phyloP scores from a whole-genome alignment of 2,329 filamentous ascomycete genomes.

The Paraphaeosphaeria minitans region DNA sequence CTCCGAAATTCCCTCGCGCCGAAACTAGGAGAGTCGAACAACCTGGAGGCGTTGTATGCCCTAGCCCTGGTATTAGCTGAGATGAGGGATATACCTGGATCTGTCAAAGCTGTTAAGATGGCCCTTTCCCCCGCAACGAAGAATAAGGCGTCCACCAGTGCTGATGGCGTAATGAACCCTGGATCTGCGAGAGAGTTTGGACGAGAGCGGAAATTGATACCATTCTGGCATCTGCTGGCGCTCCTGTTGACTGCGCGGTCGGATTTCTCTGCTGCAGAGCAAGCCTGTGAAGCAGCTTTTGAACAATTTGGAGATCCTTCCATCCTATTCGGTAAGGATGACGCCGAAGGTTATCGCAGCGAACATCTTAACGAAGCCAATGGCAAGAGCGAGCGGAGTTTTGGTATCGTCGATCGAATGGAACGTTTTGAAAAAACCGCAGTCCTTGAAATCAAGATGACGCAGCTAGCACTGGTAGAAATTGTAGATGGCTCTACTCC shows the following conservation, averaged over 20 bases:
- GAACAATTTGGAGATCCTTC: constrained; percentile 80
- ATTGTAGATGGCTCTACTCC: constrained; percentile 80
- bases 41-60: constrained; percentile 78
- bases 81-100: constrained; percentile 76
- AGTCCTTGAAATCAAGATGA: constrained; percentile 95
- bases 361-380: constrained; percentile 64
- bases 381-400: constrained; percentile 20
- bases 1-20: constrained; percentile 75
- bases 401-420: constrained; percentile 75
- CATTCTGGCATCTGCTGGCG: constrained; percentile 89
- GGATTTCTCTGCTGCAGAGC: constrained; percentile 78
- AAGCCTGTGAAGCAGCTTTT: constrained; percentile 87
- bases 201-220: constrained; percentile 69
- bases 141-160: constrained; percentile 30
- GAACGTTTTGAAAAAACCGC: constrained; percentile 82
- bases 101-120: constrained; percentile 80
- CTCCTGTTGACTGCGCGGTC: constrained; percentile 85
- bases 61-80: constrained; percentile 87
- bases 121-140: constrained; percentile 66
- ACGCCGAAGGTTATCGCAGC: constrained; percentile 60
- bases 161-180: constrained; percentile 39
- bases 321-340: constrained; percentile 69
- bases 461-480: constrained; percentile 83
- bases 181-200: constrained; percentile 40
- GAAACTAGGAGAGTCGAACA: constrained; percentile 67